Evolutionary conservation across 441 rosid species (phyloP).

Genomic region (Gossypium davidsonii): DNA sequence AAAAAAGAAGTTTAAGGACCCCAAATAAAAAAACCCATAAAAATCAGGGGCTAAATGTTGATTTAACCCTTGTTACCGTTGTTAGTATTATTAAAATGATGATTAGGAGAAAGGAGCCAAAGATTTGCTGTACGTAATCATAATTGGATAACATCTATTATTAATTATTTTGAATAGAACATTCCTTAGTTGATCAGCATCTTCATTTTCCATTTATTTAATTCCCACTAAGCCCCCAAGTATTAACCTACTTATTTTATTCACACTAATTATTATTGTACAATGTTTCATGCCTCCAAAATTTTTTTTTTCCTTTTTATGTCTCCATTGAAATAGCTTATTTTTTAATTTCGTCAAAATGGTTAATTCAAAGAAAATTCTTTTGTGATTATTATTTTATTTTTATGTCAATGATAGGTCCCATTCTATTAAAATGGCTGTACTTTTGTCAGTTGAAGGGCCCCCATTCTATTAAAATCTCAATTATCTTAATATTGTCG

Average conservation of each 20-base stretch:
- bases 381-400: neutral
- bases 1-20: too few species aligned
- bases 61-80: too few species aligned
- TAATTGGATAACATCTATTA: neutral
- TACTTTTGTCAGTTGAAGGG: neutral
- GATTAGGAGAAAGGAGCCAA: neutral
- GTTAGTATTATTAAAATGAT: too few species aligned
- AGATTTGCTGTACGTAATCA: slow-evolving; percentile 18
- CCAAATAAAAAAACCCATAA: too few species aligned
- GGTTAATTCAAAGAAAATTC: neutral
- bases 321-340: neutral
- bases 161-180: slow-evolving; percentile 13
- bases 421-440: neutral
- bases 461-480: neutral
- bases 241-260: neutral
- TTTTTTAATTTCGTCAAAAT: too few species aligned
- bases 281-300: neutral
- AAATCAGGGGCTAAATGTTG: too few species aligned
- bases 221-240: neutral
- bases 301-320: fast-evolving
- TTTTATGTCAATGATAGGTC: neutral
- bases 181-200: slow-evolving; percentile 20
- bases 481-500: too few species aligned
- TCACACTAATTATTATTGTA: neutral
- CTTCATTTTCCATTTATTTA: slow-evolving; percentile 7